Evolutionary conservation across 345 rosid species (phyloP).

Genomic region (Hibiscus mutabilis): DNA sequence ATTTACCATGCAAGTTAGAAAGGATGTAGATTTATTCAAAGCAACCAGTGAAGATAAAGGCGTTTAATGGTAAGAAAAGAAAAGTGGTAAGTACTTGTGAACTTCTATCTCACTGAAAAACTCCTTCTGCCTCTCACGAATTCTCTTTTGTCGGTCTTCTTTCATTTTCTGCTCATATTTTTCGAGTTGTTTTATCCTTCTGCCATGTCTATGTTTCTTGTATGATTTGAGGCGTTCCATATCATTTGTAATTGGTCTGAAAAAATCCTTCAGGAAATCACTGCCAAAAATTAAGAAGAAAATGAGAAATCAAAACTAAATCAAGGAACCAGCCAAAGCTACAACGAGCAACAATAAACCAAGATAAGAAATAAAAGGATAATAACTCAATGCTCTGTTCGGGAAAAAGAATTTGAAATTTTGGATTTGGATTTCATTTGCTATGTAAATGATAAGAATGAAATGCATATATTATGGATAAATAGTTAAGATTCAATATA

Average conservation of each 20-base stretch:
- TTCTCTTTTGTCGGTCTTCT: conserved; percentile 92
- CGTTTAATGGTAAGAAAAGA: background rate
- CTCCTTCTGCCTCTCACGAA: conserved; percentile 94
- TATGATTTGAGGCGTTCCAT: conserved; percentile 71
- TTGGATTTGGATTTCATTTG: no score
- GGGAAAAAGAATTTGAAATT: no score
- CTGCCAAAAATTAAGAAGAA: conserved; percentile 35
- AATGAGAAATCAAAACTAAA: conserved; percentile 9
- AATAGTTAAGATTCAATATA: no score
- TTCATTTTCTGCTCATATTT: conserved; percentile 83
- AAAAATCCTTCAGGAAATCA: conserved; percentile 66
- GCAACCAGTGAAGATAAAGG: background rate
- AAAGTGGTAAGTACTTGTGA: conserved; percentile 53
- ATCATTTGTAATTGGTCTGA: conserved; percentile 61
- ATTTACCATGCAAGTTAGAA: conserved; percentile 20
- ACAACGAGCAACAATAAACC: conserved; percentile 1
- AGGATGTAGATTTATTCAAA: background rate
- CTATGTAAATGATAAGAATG: no score
- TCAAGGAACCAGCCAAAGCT: background rate
- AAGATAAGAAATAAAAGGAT: conserved; percentile 2
- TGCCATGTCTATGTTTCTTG: conserved; percentile 86
- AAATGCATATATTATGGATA: no score
- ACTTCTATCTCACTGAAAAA: conserved; percentile 87
- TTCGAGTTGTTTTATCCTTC: conserved; percentile 85
- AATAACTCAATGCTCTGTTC: background rate